A percentile compares a stretch with the other conserved stretches of the same genome.
These are phyloP conservation scores for Suillus luteus DNA, from an alignment of 768 basidiomycete species.

Conservation along the genomic window DNA sequence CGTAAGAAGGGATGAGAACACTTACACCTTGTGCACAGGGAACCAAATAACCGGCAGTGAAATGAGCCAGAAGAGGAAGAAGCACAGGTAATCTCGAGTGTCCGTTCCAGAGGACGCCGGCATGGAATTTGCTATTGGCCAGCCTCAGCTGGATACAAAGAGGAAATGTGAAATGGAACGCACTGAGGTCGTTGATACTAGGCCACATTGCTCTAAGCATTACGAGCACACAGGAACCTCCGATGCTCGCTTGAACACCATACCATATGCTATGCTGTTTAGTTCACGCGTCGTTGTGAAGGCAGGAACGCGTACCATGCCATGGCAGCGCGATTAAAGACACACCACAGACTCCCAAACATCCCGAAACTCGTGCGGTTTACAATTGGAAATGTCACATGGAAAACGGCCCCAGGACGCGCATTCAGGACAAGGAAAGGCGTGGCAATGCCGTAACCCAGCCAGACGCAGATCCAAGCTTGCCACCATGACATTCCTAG, in stretches of 20 bases:
- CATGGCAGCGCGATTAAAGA: constrained; percentile 74
- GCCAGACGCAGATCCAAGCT: constrained; percentile 79
- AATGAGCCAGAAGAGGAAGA: constrained; percentile 86
- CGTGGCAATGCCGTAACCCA: constrained; percentile 59
- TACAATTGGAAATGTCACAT: constrained; percentile 75
- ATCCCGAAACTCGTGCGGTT: constrained; percentile 76
- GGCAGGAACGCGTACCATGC: constrained; percentile 52
- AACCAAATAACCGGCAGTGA: constrained; percentile 82
- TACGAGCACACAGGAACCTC: constrained; percentile 72
- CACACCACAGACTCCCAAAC: constrained; percentile 78
- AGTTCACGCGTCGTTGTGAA: constrained; percentile 20
- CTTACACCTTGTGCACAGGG: constrained; percentile 78
- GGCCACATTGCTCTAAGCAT: constrained; percentile 81
- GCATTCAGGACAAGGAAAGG: constrained; percentile 79
- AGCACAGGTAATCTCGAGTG: constrained; percentile 73
- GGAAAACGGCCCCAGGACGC: constrained; percentile 73
- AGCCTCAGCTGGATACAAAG: background rate
- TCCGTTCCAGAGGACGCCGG: constrained; percentile 72
- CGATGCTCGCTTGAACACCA: constrained; percentile 79
- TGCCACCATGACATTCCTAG: constrained; percentile 81
- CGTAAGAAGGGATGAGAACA: constrained; percentile 20
- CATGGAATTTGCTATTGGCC: constrained; percentile 61
- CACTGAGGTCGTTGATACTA: constrained; percentile 64
- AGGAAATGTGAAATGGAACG: constrained; percentile 25
- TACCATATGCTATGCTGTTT: constrained; percentile 60